Conservation (phyloP, 768 basidiomycete genomes). For the Boletus eberwhitei region DNA sequence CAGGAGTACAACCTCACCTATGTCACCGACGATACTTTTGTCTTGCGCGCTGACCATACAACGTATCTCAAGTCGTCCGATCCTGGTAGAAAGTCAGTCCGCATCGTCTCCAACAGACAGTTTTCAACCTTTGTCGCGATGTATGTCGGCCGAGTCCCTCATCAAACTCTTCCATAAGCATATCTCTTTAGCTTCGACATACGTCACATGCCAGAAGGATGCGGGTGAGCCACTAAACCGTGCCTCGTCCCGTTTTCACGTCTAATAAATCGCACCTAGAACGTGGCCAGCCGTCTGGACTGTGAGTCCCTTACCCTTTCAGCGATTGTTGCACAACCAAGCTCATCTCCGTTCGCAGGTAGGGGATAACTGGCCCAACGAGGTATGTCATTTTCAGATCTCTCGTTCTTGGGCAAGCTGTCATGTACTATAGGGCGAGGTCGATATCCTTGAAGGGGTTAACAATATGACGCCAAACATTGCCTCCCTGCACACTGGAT, state of each 20-base stretch:
- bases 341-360: constrained; percentile 2
- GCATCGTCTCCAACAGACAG: constrained; percentile 23
- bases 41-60: constrained; percentile 31
- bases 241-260: background rate
- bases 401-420: background rate
- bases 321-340: too few relatives aligned
- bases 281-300: constrained; percentile 29
- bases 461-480: constrained; percentile 37
- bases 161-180: background rate
- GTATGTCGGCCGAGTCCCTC: constrained; percentile 9
- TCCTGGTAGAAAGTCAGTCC: constrained; percentile 30
- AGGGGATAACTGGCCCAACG: constrained; percentile 19
- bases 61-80: constrained; percentile 20
- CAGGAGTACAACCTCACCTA: constrained; percentile 30
- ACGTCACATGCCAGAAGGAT: constrained; percentile 32
- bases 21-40: constrained; percentile 23
- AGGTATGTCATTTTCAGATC: background rate
- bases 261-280: constrained; percentile 1
- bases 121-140: constrained; percentile 17
- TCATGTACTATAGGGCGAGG: constrained; percentile 31
- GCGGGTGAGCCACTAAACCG: constrained; percentile 18
- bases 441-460: constrained; percentile 51
- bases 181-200: constrained; percentile 26
- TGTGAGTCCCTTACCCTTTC: constrained; percentile 1
- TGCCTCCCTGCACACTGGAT: constrained; percentile 29